These are phyloP conservation scores for Helianthus annuus DNA, from an alignment of 129 eudicot genomes.

Conservation along the genomic window DNA sequence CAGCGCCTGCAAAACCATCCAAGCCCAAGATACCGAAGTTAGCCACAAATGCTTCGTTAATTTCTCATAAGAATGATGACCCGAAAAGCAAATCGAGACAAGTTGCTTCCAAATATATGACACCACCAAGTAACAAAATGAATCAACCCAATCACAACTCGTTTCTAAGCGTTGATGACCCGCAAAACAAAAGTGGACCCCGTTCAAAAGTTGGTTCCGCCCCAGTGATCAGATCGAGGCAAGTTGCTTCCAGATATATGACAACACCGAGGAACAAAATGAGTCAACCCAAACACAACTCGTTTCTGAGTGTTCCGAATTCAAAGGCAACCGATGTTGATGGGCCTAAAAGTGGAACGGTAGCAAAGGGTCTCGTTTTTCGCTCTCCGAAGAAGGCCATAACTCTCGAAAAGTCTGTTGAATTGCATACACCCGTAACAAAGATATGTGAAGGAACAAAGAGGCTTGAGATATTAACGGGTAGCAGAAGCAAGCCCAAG, in stretches of 20 bases:
- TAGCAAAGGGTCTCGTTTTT: conserved; percentile 75
- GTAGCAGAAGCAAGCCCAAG: conserved; percentile 7
- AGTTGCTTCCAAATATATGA: conserved; percentile 94
- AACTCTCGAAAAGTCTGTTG: conserved; percentile 49
- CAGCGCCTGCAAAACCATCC: conserved; percentile 89
- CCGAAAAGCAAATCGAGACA: conserved; percentile 52
- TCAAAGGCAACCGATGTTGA: conserved; percentile 41
- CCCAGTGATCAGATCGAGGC: conserved; percentile 58
- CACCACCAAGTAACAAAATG: conserved; percentile 79
- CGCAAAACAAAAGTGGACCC: conserved; percentile 40
- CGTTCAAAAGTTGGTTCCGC: conserved; percentile 49
- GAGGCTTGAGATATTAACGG: conserved; percentile 58
- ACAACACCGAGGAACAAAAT: conserved; percentile 84
- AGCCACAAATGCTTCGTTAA: conserved; percentile 51
- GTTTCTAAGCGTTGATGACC: conserved; percentile 64
- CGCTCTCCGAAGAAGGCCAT: conserved; percentile 67
- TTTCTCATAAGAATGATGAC: conserved; percentile 52
- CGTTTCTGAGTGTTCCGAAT: conserved; percentile 77
- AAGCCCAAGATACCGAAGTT: conserved; percentile 64
- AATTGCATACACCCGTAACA: conserved; percentile 60
- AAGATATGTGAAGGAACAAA: conserved; percentile 74
- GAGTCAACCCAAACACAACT: conserved; percentile 39
- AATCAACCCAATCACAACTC: conserved; percentile 48
- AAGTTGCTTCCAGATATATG: conserved; percentile 91
- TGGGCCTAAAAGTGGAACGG: conserved; percentile 34